Evolutionary conservation across 139 green algal species (phyloP).

Genomic region (Auxenochlorella pyrenoidosa): DNA sequence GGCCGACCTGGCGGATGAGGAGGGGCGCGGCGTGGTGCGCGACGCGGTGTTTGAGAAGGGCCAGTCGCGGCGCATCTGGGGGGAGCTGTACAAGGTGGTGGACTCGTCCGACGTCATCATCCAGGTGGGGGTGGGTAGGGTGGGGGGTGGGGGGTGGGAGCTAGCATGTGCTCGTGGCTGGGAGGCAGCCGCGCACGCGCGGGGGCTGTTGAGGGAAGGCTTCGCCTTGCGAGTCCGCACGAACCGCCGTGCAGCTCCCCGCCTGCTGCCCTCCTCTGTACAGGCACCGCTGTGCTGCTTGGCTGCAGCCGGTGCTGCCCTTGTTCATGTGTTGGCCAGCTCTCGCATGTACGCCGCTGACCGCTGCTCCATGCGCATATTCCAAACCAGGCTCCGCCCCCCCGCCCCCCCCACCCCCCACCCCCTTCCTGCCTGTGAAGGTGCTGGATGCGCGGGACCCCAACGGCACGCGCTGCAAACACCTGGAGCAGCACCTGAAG

Average conservation of each 20-base stretch:
- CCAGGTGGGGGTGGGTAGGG: constrained; percentile 66
- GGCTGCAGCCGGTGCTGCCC: too few species aligned
- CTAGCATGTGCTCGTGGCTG: not conserved
- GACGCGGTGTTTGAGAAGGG: constrained; percentile 94
- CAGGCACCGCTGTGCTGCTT: too few species aligned
- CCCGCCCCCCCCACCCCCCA: not conserved
- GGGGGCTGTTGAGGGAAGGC: too few species aligned
- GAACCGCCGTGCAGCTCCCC: too few species aligned
- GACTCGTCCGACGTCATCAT: constrained; percentile 97
- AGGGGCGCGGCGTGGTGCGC: constrained; percentile 37
- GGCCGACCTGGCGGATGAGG: constrained; percentile 23
- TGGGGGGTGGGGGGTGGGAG: not conserved
- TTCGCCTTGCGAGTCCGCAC: too few species aligned
- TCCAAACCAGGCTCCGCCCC: too few species aligned
- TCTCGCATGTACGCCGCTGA: not conserved
- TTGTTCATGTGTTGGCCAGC: too few species aligned
- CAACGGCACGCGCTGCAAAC: constrained; percentile 91
- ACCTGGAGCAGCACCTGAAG: constrained; percentile 95
- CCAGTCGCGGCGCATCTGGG: constrained; percentile 98
- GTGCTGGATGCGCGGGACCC: constrained; percentile 98
- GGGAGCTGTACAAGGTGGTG: constrained; percentile 98
- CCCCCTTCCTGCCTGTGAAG: constrained; percentile 39
- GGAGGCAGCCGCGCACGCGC: too few species aligned
- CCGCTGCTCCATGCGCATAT: not conserved
- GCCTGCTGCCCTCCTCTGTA: too few species aligned